Percentiles rank a stretch among this genome's conserved stretches.
Conservation (phyloP, 2,329 filamentous ascomycete species). For the Venturia effusa region DNA sequence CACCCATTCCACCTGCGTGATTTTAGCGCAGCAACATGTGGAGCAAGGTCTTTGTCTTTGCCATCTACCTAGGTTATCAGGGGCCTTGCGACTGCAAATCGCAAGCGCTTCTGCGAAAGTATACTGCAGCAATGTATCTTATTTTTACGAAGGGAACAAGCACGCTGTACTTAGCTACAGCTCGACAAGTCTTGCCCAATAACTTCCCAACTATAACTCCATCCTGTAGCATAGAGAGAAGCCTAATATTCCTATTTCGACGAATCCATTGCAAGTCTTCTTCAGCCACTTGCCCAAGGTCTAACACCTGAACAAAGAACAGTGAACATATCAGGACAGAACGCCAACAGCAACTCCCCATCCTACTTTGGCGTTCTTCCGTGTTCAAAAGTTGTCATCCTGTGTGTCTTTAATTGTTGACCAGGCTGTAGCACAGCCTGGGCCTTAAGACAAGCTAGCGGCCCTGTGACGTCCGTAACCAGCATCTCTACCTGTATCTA, state of each 20-base stretch:
- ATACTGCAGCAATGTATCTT: neutral
- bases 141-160: neutral
- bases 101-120: neutral
- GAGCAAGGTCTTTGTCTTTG: neutral
- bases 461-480: neutral
- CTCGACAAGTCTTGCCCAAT: neutral
- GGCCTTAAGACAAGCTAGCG: neutral
- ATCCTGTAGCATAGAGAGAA: no score
- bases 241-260: no score
- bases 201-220: neutral
- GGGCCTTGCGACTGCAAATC: neutral
- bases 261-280: no score
- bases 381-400: neutral
- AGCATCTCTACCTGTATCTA: neutral
- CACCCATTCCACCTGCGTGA: neutral
- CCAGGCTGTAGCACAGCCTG: neutral
- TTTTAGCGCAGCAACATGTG: neutral
- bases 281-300: no score
- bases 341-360: no score
- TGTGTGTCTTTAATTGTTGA: neutral
- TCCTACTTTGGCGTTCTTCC: neutral
- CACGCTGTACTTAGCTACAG: neutral
- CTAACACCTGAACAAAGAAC: no score
- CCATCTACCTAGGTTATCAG: neutral
- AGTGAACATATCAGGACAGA: no score